These are phyloP conservation scores for Acanthamoeba healyi DNA, from an alignment of 208 protist species.

Conservation along the genomic window DNA sequence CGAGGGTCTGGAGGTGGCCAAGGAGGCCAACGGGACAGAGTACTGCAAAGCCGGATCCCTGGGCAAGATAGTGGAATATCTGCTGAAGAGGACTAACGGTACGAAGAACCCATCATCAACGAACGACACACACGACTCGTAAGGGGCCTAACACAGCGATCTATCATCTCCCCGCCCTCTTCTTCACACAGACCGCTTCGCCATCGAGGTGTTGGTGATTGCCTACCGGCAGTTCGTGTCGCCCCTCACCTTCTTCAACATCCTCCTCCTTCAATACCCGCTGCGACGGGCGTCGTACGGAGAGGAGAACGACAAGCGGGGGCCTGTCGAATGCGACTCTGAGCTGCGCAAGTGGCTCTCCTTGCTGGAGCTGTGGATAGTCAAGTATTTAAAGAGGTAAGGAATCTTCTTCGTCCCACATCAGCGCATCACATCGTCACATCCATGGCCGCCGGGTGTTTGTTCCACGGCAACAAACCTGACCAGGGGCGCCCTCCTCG, in stretches of 20 bases:
- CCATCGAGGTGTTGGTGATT: constrained; percentile 36
- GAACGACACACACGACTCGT: too few species aligned
- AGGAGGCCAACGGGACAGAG: background rate
- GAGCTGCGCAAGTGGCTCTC: constrained; percentile 16
- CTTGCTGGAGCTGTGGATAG: constrained; percentile 39
- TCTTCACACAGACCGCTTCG: constrained; percentile 41
- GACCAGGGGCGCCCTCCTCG: background rate
- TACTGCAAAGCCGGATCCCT: constrained; percentile 25
- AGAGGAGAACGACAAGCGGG: background rate
- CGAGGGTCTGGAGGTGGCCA: background rate
- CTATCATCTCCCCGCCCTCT: background rate
- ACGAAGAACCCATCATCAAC: background rate
- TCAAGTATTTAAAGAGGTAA: constrained; percentile 63
- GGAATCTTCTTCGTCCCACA: background rate
- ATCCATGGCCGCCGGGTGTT: too few species aligned
- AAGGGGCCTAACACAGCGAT: too few species aligned
- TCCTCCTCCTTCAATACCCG: constrained; percentile 49
- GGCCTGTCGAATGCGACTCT: background rate
- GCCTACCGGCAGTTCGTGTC: constrained; percentile 64
- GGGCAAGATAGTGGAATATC: constrained; percentile 60
- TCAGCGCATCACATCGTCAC: too few species aligned
- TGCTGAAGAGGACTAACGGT: constrained; percentile 43
- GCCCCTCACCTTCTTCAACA: constrained; percentile 68
- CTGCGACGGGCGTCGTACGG: background rate
- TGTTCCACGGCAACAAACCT: background rate